Evolutionary conservation across 192 early-diverging fungal species (phyloP).

Genomic region (Dissophora ornata): DNA sequence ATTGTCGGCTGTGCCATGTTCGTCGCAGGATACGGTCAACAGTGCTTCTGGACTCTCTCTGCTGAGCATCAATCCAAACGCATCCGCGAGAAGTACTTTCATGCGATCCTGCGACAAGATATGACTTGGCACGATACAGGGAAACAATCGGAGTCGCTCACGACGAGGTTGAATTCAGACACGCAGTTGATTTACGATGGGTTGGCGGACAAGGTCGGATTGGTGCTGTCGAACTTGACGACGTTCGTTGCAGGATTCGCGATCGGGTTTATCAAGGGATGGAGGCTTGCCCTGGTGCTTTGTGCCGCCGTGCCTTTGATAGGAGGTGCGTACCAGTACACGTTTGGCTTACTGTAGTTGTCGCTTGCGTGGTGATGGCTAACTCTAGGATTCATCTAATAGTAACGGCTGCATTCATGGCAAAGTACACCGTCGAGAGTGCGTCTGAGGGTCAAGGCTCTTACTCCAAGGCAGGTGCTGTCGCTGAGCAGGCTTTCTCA

Average conservation of each 20-base stretch:
- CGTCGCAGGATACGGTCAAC: conserved; percentile 65
- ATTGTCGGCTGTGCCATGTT: conserved; percentile 66
- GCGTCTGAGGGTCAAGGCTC: conserved; percentile 63
- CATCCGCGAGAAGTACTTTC: conserved; percentile 78
- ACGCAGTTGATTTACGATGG: conserved; percentile 91
- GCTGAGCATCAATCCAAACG: conserved; percentile 64
- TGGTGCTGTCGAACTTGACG: conserved; percentile 69
- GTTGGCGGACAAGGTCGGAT: conserved; percentile 81
- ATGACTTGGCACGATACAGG: conserved; percentile 88
- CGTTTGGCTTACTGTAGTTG: too few relatives aligned
- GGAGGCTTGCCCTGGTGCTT: conserved; percentile 71
- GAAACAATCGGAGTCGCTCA: conserved; percentile 57
- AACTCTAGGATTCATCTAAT: too few relatives aligned
- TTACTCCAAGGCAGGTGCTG: conserved; percentile 87
- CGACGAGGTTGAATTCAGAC: conserved; percentile 85
- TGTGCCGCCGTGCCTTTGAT: conserved; percentile 75
- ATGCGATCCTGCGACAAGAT: conserved; percentile 84
- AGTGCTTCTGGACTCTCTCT: conserved; percentile 67
- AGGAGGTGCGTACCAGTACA: conserved; percentile 28
- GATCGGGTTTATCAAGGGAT: conserved; percentile 68
- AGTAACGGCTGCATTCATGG: conserved; percentile 29
- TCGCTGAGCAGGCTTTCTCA: conserved; percentile 89
- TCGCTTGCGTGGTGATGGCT: too few relatives aligned
- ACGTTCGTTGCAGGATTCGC: conserved; percentile 82
- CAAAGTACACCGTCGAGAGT: conserved; percentile 29